Percentiles rank a stretch among this genome's conserved stretches.
Evolutionary conservation across 2,329 filamentous ascomycete genomes (phyloP).

Genomic region (Aspergillus costaricaensis): DNA sequence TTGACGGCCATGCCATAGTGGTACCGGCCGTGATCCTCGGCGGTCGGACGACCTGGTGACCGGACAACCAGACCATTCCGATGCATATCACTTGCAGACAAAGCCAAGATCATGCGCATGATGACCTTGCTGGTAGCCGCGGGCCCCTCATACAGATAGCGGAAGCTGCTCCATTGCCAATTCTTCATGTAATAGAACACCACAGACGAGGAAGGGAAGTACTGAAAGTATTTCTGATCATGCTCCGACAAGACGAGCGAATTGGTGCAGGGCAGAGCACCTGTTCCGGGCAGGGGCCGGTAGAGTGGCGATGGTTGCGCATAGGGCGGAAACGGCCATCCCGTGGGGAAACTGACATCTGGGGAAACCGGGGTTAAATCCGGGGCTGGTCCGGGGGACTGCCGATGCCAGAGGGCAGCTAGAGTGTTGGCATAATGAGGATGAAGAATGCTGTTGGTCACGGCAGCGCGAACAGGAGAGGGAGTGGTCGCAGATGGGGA

Average conservation of each 20-base stretch:
- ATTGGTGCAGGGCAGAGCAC: slow-evolving; percentile 32
- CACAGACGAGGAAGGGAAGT: slow-evolving; percentile 37
- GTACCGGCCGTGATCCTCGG: slow-evolving; percentile 35
- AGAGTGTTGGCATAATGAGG: slow-evolving; percentile 8
- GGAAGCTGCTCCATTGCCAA: slow-evolving; percentile 42
- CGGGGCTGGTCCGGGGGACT: not conserved
- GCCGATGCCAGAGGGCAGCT: slow-evolving; percentile 10
- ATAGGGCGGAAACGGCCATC: slow-evolving; percentile 16
- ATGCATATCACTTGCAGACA: slow-evolving; percentile 41
- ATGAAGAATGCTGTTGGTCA: not conserved
- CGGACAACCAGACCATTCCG: slow-evolving; percentile 31
- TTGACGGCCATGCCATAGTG: slow-evolving; percentile 41
- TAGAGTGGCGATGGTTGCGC: slow-evolving; percentile 28
- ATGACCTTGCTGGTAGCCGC: slow-evolving; percentile 39
- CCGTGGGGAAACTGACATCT: slow-evolving; percentile 15
- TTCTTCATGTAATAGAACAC: slow-evolving; percentile 41
- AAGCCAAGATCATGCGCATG: slow-evolving; percentile 44
- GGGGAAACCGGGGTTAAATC: slow-evolving; percentile 23
- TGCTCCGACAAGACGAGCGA: slow-evolving; percentile 37
- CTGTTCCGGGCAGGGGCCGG: slow-evolving; percentile 23
- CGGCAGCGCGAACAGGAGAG: not conserved
- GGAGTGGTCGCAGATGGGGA: not conserved
- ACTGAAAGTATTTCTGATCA: slow-evolving; percentile 38
- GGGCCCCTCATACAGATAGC: slow-evolving; percentile 39
- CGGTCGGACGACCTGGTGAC: slow-evolving; percentile 30